A percentile compares a stretch with the other conserved stretches of the same genome.
phyloP scores from a whole-genome alignment of 108 stramenopile species.

The Parietichytrium sp. region DNA sequence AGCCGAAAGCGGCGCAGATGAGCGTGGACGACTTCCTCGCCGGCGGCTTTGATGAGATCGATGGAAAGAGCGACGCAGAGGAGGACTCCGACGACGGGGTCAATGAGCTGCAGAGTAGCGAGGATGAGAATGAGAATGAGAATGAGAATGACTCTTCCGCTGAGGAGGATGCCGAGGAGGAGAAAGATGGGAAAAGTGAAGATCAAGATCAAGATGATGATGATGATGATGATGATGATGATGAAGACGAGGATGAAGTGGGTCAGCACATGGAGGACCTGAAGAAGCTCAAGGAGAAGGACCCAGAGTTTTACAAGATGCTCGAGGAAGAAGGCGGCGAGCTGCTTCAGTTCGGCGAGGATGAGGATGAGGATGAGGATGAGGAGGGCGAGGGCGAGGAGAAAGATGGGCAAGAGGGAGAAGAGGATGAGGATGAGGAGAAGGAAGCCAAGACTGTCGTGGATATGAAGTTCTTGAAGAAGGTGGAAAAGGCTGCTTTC shows the following conservation, averaged over 20 bases:
- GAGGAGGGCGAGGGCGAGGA: conserved; percentile 40
- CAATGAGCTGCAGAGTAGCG: not conserved
- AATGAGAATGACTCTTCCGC: not conserved
- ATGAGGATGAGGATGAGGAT: conserved; percentile 60
- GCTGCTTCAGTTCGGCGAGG: conserved; percentile 70
- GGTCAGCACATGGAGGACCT: conserved; percentile 73
- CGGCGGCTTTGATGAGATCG: not conserved
- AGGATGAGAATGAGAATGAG: not conserved
- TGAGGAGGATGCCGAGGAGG: not conserved
- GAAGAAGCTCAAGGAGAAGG: conserved; percentile 68
- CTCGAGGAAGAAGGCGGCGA: conserved; percentile 75
- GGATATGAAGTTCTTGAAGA: not conserved
- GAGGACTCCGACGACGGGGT: not conserved
- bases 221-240: conserved; percentile 33
- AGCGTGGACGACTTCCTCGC: conserved; percentile 34
- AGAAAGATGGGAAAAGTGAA: not conserved
- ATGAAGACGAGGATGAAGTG: conserved; percentile 63
- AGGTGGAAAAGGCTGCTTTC: not conserved
- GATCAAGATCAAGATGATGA: not conserved
- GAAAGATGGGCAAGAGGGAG: conserved; percentile 50
- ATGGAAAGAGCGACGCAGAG: not conserved
- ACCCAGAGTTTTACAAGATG: conserved; percentile 85
- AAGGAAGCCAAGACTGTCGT: conserved; percentile 46
- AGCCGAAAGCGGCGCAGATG: too few relatives aligned
- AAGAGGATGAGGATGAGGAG: conserved; percentile 50